Evolutionary conservation across 2,329 filamentous ascomycete genomes (phyloP), one percentile per base, ranked within the genome.

Genomic region (Ceratocystis huliohia): DNA sequence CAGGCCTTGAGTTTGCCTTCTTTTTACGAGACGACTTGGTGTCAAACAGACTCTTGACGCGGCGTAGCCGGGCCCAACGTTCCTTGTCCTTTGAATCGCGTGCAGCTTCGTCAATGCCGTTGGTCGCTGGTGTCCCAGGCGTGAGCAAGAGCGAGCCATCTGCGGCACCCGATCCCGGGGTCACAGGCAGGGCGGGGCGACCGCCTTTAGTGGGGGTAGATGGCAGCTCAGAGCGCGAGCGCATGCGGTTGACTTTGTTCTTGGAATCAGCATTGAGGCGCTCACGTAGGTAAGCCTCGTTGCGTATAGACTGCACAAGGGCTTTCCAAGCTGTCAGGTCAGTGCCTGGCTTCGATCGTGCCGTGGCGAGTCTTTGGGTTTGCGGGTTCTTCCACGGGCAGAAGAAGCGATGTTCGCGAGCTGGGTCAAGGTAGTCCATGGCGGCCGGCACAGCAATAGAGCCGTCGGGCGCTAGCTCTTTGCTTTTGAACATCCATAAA

Each of bases 401-500:
- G 72, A 92, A 94, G 72, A 90, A 88, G 69, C 90, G 84, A 74
- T 94, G 89, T 73, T 92, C 88, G 4, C 81, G 80, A 1, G 87
- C 76, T 3, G 85, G 84, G 72, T 93, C 86, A 1, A 94, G 79
- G 66, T 83, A 79, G 70, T 84, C 82, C 80, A 88, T 86, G 1
- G 82, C 81, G 2, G 85, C 82, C 1, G 82, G 81, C 3, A 82
- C 79, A 10, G 86, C 74, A 8, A 85, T 76, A 45, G 80, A 75
- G 0, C 80, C 80, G 17, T 77, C 75, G 1, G 78, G 77, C 67
- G 84, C 81, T 37, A 88, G 82, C 71, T 84, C 83, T 74, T 87
- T 91, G 74, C 86, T 87, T 72, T 86, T 88, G 74, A 96, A 97
- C 79, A 99, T 88, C 94, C 94, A 99, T 1, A 99, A 80, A 0